Evolutionary conservation across 2,329 filamentous ascomycete genomes (phyloP).

Genomic region (Monilinia fructicola): DNA sequence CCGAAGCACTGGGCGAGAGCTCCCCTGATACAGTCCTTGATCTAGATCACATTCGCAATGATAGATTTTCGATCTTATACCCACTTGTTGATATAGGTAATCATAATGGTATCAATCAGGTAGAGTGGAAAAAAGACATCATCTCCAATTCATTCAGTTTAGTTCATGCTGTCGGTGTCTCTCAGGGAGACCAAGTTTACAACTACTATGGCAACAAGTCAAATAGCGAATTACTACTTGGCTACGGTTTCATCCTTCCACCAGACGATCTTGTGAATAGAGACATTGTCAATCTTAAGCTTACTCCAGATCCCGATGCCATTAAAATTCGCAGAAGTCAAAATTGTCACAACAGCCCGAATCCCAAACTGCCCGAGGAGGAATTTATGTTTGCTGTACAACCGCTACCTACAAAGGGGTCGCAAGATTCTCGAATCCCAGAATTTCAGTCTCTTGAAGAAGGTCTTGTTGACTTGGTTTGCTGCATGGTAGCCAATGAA

Average conservation of each 20-base stretch:
- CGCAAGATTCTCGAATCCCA: neutral
- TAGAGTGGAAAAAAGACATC: slow-evolving; percentile 57
- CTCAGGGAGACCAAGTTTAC: slow-evolving; percentile 54
- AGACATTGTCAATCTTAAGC: slow-evolving; percentile 41
- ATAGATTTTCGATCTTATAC: slow-evolving; percentile 57
- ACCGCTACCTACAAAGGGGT: neutral
- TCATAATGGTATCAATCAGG: slow-evolving; percentile 60
- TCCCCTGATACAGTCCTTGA: slow-evolving; percentile 13
- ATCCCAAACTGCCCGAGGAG: slow-evolving; percentile 25
- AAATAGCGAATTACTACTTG: slow-evolving; percentile 67
- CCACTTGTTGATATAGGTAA: slow-evolving; percentile 73
- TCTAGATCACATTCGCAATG: slow-evolving; percentile 30
- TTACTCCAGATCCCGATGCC: slow-evolving; percentile 29
- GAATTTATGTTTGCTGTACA: slow-evolving; percentile 36
- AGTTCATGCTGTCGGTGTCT: slow-evolving; percentile 46
- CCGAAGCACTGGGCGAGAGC: slow-evolving; percentile 19
- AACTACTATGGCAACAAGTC: slow-evolving; percentile 78
- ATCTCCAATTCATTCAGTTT: slow-evolving; percentile 45
- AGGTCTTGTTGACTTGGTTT: slow-evolving; percentile 36
- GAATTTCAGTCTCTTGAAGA: slow-evolving; percentile 31
- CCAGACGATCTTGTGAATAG: slow-evolving; percentile 41
- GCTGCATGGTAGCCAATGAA: slow-evolving; percentile 36
- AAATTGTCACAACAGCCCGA: slow-evolving; percentile 26
- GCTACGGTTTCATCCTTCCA: slow-evolving; percentile 61
- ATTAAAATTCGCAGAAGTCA: slow-evolving; percentile 32